Evolutionary conservation across 176 grass and related monocot genomes (phyloP), one percentile per base, ranked within the genome.

Genomic region (Aechmea fasciata): DNA sequence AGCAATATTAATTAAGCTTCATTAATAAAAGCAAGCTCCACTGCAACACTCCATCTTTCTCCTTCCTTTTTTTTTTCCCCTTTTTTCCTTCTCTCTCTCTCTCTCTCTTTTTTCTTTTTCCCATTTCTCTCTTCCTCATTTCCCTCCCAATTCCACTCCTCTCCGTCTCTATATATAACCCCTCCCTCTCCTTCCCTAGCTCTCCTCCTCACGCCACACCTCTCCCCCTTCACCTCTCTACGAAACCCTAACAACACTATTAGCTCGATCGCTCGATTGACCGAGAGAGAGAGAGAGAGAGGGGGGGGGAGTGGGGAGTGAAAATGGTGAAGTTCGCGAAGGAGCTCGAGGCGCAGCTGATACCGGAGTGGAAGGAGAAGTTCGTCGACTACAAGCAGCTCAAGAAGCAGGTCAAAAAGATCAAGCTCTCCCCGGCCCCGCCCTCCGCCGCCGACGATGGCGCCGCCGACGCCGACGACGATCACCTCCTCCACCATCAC

Each of bases 351-450:
- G 83, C 83, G 23, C 72, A 85, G 69, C 47, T 85, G 72, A 85
- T 85, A 12, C 83, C 83, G 15, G 83, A 96, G 71, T 96, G 91
- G 91, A 84, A 86, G 73, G 81, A 69, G 4, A 49, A 41, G 5
- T 96, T 90, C 79, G 87, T 96, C 23, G 78, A 90, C 81, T 96
- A 96, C 78, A 90, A 83, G 78, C 5, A 73, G 54, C 91, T 96
- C 41, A 96, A 96, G 77, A 96, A 90, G 81, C 78, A 83, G 66
- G 24, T 90, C 76, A 96, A 90, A 80, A 84, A 74, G 81, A 90
- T 96, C 84, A 90, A 87, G 81, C 49, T 83, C 77, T 57, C 73
- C 1, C 81, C 83, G 62, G 70, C 75, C 15, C 71, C 25, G 9
- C 61, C 22, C 47, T 47, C 33, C 1, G 11, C 1, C 52, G 5